Conservation (phyloP, 495 filamentous ascomycete genomes). For the Ramalina peruviana region DNA sequence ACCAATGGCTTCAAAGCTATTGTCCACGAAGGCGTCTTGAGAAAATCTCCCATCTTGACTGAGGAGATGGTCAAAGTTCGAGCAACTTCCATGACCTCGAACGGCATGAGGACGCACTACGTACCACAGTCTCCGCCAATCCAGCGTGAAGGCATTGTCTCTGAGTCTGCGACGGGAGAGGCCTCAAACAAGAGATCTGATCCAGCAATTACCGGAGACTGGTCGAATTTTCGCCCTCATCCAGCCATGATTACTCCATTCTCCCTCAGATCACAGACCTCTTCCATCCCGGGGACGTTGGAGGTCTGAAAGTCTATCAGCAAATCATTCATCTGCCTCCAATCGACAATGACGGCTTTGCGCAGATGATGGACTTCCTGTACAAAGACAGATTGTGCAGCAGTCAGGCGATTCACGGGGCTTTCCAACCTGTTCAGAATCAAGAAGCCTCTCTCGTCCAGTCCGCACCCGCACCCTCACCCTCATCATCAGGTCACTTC, state of each 20-base stretch:
- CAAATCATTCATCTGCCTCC: conserved; percentile 1
- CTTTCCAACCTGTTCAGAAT: too few species aligned
- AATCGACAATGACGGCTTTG: conserved; percentile 3
- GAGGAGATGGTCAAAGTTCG: conserved; percentile 3
- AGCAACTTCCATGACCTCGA: conserved; percentile 43
- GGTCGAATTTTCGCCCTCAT: conserved; percentile 25
- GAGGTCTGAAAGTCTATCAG: conserved; percentile 22
- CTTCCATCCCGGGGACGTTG: conserved; percentile 35
- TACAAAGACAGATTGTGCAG: conserved; percentile 1
- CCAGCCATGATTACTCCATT: conserved; percentile 32
- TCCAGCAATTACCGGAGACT: conserved; percentile 3
- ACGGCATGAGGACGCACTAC: conserved; percentile 45
- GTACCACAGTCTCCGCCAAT: conserved; percentile 16
- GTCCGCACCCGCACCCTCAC: too few species aligned
- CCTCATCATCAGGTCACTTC: too few species aligned
- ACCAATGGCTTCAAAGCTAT: background rate
- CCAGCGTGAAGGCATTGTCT: background rate
- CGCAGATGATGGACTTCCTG: conserved; percentile 7
- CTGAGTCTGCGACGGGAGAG: conserved; percentile 4
- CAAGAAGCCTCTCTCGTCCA: too few species aligned
- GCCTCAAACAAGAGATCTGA: conserved; percentile 2
- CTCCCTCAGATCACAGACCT: conserved; percentile 28
- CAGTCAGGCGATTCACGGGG: background rate
- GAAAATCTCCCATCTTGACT: background rate
- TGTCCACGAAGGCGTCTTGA: conserved; percentile 5